These are phyloP conservation scores for Pseudognaphalium luteoalbum DNA, from an alignment of 129 eudicot species.

Conservation along the genomic window DNA sequence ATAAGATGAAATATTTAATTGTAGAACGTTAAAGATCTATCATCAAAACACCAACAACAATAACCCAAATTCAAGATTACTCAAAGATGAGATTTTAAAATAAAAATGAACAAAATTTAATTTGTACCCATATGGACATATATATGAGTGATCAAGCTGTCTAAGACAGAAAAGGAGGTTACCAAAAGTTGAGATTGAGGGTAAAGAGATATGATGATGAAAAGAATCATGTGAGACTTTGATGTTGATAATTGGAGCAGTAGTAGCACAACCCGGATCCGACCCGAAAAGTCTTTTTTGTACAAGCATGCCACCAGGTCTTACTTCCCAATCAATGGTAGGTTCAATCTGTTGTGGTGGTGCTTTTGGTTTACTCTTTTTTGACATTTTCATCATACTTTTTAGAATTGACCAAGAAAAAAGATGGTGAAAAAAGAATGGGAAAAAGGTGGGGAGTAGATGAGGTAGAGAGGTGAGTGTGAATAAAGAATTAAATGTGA, in stretches of 20 bases:
- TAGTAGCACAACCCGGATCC: constrained; percentile 27
- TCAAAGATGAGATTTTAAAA: constrained; percentile 6
- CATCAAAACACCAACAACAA: constrained; percentile 11
- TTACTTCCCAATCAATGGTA: constrained; percentile 61
- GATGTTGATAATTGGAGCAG: constrained; percentile 44
- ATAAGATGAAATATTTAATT: constrained; percentile 12
- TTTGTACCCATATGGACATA: constrained; percentile 1
- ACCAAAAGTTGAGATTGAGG: constrained; percentile 60
- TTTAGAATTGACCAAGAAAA: not conserved
- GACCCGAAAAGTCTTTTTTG: constrained; percentile 47
- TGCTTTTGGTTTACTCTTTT: constrained; percentile 19
- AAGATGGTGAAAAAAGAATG: not conserved
- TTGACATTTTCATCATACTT: constrained; percentile 38
- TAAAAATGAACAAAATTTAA: not conserved
- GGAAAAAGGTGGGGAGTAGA: constrained; percentile 26
- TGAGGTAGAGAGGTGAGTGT: constrained; percentile 31
- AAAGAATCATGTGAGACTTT: constrained; percentile 59
- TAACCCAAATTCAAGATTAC: constrained; percentile 14
- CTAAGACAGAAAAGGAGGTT: not conserved
- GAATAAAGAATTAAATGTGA: constrained; percentile 13
- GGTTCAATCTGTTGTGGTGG: constrained; percentile 22
- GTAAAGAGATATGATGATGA: constrained; percentile 42
- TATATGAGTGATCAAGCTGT: not conserved
- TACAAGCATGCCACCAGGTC: constrained; percentile 65
- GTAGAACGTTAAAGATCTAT: constrained; percentile 12